These are phyloP conservation scores for Starmerella roubikii DNA, from an alignment of 805 yeast species.

Conservation along the genomic window DNA sequence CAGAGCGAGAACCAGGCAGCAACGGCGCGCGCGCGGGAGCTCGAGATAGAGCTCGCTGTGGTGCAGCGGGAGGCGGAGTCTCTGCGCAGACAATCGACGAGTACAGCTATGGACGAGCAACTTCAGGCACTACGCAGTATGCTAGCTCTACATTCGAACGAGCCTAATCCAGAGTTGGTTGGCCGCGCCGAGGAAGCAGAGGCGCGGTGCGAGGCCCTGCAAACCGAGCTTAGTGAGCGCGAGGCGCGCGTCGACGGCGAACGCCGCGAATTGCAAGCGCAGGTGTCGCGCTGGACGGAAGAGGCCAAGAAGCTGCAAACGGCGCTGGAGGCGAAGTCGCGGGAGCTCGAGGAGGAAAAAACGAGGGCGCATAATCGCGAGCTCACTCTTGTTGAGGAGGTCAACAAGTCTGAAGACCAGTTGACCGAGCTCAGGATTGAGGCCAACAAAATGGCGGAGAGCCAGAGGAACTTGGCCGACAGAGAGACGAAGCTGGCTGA, in stretches of 20 bases:
- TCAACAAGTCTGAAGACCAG: slow-evolving; percentile 19
- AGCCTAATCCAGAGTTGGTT: no score
- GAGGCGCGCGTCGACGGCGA: no score
- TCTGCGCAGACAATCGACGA: background rate
- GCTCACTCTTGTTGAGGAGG: slow-evolving; percentile 19
- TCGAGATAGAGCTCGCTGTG: slow-evolving; percentile 8
- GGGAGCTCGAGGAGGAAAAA: no score
- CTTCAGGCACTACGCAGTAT: no score
- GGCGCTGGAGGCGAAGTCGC: no score
- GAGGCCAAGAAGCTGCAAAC: slow-evolving; percentile 3
- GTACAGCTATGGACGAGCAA: no score
- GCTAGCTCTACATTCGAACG: no score
- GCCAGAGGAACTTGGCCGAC: slow-evolving; percentile 4
- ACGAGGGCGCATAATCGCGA: no score
- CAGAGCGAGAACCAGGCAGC: background rate
- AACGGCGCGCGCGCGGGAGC: slow-evolving; percentile 7
- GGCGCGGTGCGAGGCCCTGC: no score
- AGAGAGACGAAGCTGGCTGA: background rate
- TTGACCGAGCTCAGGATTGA: slow-evolving; percentile 5
- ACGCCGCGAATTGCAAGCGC: no score
- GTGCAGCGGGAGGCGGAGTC: slow-evolving; percentile 16
- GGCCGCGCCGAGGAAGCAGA: no score
- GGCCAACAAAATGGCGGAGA: background rate
- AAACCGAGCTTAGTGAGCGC: no score
- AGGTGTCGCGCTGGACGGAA: background rate